Conservation (phyloP, 768 basidiomycete species). For the Hygrophorus pudorinus region DNA sequence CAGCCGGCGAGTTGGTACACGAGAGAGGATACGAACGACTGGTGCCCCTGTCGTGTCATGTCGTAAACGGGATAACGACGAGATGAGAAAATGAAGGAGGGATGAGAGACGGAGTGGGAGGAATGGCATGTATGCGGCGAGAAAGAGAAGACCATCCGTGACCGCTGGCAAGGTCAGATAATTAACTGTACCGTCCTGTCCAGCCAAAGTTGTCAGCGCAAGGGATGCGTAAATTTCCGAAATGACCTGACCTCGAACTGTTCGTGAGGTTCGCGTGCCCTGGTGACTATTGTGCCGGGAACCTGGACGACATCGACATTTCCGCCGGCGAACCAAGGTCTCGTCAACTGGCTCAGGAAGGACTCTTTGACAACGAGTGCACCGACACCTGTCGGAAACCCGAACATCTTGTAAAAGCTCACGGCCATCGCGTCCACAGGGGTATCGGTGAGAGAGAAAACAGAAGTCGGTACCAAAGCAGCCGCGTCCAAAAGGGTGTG, state of each 20-base stretch:
- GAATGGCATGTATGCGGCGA: conserved; percentile 71
- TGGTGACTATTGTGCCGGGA: conserved; percentile 60
- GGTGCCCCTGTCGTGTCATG: conserved; percentile 52
- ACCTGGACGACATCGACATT: conserved; percentile 79
- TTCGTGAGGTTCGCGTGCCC: conserved; percentile 49
- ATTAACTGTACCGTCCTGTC: conserved; percentile 78
- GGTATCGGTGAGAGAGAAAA: conserved; percentile 52
- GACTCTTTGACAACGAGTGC: conserved; percentile 66
- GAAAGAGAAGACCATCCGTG: conserved; percentile 67
- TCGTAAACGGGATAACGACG: conserved; percentile 44
- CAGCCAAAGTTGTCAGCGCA: not conserved
- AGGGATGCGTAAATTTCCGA: conserved; percentile 5
- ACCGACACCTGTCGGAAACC: conserved; percentile 78
- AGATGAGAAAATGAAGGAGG: conserved; percentile 51
- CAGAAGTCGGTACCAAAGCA: conserved; percentile 65
- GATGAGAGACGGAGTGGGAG: conserved; percentile 66
- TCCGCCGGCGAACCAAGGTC: conserved; percentile 83
- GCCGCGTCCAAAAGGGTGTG: conserved; percentile 74
- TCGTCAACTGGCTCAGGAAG: conserved; percentile 47
- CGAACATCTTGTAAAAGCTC: conserved; percentile 88
- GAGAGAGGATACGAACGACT: conserved; percentile 62
- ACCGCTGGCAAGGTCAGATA: conserved; percentile 71
- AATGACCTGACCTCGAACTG: conserved; percentile 58
- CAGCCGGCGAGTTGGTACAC: conserved; percentile 41
- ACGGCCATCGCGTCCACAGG: conserved; percentile 77